These are phyloP conservation scores for Beauveria bassiana DNA, from an alignment of 2,329 filamentous ascomycete species.

Conservation along the genomic window DNA sequence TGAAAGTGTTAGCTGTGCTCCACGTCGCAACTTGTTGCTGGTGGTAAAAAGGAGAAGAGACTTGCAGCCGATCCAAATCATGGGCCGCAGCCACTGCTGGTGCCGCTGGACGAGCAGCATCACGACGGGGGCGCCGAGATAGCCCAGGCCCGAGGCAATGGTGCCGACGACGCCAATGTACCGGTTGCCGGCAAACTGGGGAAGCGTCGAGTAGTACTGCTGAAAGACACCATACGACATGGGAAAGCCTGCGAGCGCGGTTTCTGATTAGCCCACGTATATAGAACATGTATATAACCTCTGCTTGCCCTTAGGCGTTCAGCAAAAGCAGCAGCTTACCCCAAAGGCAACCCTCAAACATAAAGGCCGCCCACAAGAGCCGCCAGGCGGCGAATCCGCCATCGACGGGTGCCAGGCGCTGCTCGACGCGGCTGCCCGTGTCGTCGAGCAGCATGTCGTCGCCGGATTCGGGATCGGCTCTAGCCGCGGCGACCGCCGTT, in stretches of 20 bases:
- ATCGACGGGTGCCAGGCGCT: conserved; percentile 17
- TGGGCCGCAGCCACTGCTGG: neutral
- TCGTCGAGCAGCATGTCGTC: neutral
- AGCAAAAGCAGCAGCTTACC: conserved; percentile 5
- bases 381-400: conserved; percentile 18
- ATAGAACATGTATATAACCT: neutral
- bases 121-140: conserved; percentile 20
- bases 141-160: conserved; percentile 19
- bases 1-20: neutral
- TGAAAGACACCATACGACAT: conserved; percentile 23
- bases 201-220: conserved; percentile 20
- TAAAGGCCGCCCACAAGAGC: conserved; percentile 17
- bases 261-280: neutral
- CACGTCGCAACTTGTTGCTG: no score
- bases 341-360: conserved; percentile 20
- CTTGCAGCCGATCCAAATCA: conserved; percentile 14
- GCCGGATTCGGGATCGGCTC: neutral
- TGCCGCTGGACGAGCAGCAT: conserved; percentile 17
- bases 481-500: neutral
- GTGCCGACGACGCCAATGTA: conserved; percentile 21
- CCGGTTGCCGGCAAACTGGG: conserved; percentile 17
- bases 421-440: neutral
- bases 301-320: neutral
- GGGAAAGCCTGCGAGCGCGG: conserved; percentile 17
- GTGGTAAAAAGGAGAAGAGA: neutral